Evolutionary conservation across 2,329 filamentous ascomycete genomes (phyloP), one percentile per base, ranked within the genome.

Genomic region (Botryotinia narcissicola): DNA sequence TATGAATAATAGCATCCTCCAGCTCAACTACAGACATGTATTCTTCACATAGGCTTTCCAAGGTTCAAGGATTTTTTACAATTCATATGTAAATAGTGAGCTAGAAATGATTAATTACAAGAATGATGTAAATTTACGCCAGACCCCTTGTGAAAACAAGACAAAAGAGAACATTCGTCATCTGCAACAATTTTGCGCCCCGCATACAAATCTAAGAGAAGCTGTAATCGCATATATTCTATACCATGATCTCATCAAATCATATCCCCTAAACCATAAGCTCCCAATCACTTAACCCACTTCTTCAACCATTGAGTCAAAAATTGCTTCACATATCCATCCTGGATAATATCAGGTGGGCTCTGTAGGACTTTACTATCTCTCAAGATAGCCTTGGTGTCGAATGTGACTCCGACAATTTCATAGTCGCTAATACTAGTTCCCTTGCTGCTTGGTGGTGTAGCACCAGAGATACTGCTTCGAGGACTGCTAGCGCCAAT

Each of bases 291-390:
- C 35, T 68, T 57, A 60, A 68, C 37, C 68, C 72, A 73, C 20
- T 71, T 73, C 22, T 61, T 71, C 32, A 71, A 54, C 72, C 72
- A 73, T 5, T 71, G 66, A 22, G 20, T 35, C n/a, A 71, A 54
- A 16, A 73, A 73, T 29, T 73, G 72, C 48, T 64, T 64, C 4
- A 73, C 68, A 60, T 73, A 73, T 6, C 67, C 72, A 71, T 73
- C 72, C 32, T 73, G 70, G 44, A 73, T 73, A 16, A 73, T 73
- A 35, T 73, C 44, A 18, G 72, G 68, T 60, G 68, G 72, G n/a
- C 42, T 60, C 20, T 70, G 48, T 20, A 73, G 46, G 8, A 73
- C 60, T 37, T 63, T 54, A 29, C 72, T 73, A n/a, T 71, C 72
- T 32, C 68, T 64, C 37, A 73, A 42, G 7, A 73, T 35, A 10